Evolutionary conservation across 2,329 filamentous ascomycete species (phyloP), one percentile per base, ranked within the genome.

Genomic region (Trichoderma guizhouense): DNA sequence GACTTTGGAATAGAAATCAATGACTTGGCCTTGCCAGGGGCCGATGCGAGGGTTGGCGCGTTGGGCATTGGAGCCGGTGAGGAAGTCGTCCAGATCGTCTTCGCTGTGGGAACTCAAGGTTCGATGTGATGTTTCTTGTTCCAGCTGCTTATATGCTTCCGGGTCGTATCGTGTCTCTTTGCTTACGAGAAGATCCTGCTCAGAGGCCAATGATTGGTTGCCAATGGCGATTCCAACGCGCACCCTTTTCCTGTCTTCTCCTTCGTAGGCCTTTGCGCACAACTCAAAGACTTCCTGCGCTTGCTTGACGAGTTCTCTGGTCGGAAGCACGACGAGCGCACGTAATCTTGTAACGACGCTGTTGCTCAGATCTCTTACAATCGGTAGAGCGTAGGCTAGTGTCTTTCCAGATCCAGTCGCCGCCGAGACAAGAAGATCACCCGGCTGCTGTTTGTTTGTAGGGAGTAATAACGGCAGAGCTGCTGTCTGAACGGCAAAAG

Each of bases 341-440:
- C 93, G 88, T 9, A 99, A 83, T 70, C 88, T 88, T 0, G 92
- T 92, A 12, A 90, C 86, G 26, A 83, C 83, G 15, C 87, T 87
- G 36, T 88, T 85, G 75, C 91, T 91, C 63, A 99, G 84, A 65
- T 92, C 90, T 60, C 94, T 89, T 5, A 97, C 87, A 72, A 99
- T 90, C 0, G 96, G 96, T 3, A 99, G 84, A 0, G 95, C 89
- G 78, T 99, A 99, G 0, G 95, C 92, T 18, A 99, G 82, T 0
- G 96, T 99, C 80, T 99, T 99, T 71, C 96, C 96, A 0, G 96
- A 98, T 9, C 96, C 96, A 0, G 96, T 99, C 1, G 95, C 93
- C 0, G 97, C 96, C 8, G 94, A 96, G 3, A 99, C 91, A 58
- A 97, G 91, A 5, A 99, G 82, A 79, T 99, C 96, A 6, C 93